Evolutionary conservation across 2,329 filamentous ascomycete species (phyloP).

Genomic region (Trichoderma arundinaceum): DNA sequence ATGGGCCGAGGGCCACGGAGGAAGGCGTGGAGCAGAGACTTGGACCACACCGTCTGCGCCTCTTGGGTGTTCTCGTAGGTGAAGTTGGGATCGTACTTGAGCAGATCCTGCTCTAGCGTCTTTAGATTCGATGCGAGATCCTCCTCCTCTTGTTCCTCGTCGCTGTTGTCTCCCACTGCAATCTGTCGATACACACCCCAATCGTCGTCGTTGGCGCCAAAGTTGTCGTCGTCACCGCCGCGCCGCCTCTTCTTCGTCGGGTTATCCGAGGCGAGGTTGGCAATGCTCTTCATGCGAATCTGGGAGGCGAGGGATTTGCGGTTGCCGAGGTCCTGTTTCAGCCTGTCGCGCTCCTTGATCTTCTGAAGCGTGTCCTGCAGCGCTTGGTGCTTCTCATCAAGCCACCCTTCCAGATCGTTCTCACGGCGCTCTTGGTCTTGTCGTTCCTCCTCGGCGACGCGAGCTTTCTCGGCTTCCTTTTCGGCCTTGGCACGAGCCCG

Average conservation of each 20-base stretch:
- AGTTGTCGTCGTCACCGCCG: constrained; percentile 92
- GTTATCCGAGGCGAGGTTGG: constrained; percentile 89
- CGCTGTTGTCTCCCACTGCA: constrained; percentile 78
- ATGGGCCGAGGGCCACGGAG: constrained; percentile 86
- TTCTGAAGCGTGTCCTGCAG: constrained; percentile 74
- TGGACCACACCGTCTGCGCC: constrained; percentile 94
- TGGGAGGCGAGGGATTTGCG: constrained; percentile 95
- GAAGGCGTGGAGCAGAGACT: constrained; percentile 88
- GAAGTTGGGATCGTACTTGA: constrained; percentile 86
- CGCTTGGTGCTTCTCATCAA: constrained; percentile 78
- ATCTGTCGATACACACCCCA: constrained; percentile 98
- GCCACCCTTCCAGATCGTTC: constrained; percentile 84
- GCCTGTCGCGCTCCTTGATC: constrained; percentile 90
- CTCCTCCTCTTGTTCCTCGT: constrained; percentile 91
- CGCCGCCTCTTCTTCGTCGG: constrained; percentile 83
- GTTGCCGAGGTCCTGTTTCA: constrained; percentile 94
- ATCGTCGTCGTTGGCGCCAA: constrained; percentile 95
- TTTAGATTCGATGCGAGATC: constrained; percentile 78
- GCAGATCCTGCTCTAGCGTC: constrained; percentile 79
- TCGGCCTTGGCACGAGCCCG: constrained; percentile 92
- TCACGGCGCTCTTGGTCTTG: constrained; percentile 83
- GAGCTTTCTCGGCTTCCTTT: constrained; percentile 89
- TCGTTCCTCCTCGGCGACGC: constrained; percentile 80
- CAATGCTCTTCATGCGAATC: constrained; percentile 97
- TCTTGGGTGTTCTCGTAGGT: constrained; percentile 91